These are phyloP conservation scores for Collybia mongolica DNA, from an alignment of 768 basidiomycete species.

Conservation along the genomic window DNA sequence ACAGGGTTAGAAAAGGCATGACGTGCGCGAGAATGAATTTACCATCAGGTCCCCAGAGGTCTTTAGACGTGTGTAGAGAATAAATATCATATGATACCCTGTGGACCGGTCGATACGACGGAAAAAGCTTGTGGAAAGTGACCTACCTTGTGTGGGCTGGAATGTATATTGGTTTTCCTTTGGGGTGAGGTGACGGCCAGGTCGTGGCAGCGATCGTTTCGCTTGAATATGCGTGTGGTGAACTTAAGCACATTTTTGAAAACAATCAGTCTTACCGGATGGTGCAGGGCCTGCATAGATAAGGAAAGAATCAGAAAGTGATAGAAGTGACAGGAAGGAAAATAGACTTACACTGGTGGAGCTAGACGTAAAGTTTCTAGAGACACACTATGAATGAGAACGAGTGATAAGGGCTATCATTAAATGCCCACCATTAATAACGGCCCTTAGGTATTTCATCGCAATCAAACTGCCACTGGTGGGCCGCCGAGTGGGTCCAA, in stretches of 20 bases:
- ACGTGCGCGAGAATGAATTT: neutral
- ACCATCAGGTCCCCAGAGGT: slow-evolving; percentile 45
- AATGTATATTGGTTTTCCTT: slow-evolving; percentile 8
- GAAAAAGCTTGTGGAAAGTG: neutral
- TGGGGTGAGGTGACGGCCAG: slow-evolving; percentile 6
- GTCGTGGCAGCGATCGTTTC: slow-evolving; percentile 2
- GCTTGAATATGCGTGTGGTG: neutral
- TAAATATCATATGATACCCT: slow-evolving; percentile 11
- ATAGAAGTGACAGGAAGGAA: neutral
- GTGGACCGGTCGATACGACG: neutral
- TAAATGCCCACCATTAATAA: slow-evolving; percentile 35
- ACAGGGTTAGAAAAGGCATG: neutral
- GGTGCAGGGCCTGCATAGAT: neutral
- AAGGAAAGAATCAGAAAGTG: neutral
- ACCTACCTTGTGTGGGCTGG: slow-evolving; percentile 9
- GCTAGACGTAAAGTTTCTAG: slow-evolving; percentile 32
- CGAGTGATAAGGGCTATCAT: neutral
- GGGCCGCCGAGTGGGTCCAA: slow-evolving; percentile 33
- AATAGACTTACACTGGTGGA: slow-evolving; percentile 10
- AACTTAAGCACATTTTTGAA: neutral
- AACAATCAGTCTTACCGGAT: neutral
- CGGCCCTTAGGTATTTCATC: slow-evolving; percentile 43
- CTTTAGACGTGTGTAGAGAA: slow-evolving; percentile 21
- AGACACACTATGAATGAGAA: slow-evolving; percentile 17
- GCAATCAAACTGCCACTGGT: slow-evolving; percentile 39